phyloP scores from a whole-genome alignment of 2,329 filamentous ascomycete genomes.

The Alternaria angustiovoidea region DNA sequence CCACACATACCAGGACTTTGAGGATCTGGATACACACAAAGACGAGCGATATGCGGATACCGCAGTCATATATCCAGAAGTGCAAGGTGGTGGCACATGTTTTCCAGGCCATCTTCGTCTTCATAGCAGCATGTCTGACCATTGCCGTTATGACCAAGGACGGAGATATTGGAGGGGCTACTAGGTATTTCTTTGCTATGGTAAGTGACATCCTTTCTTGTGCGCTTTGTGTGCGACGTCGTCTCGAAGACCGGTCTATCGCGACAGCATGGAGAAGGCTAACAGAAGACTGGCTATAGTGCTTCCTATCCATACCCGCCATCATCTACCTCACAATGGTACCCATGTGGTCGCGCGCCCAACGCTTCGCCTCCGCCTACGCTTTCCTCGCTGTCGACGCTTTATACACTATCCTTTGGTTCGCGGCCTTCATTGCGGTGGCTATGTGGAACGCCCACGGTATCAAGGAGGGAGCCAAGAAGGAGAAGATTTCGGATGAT shows the following conservation, averaged over 20 bases:
- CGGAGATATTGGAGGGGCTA: constrained; percentile 62
- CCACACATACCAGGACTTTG: constrained; percentile 1
- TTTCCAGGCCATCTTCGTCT: constrained; percentile 64
- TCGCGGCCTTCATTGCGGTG: constrained; percentile 65
- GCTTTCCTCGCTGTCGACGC: constrained; percentile 65
- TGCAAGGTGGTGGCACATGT: constrained; percentile 65
- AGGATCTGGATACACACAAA: background rate
- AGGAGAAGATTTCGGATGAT: constrained; percentile 50
- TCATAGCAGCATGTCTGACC: constrained; percentile 65
- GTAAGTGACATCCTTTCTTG: constrained; percentile 50
- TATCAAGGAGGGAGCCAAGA: constrained; percentile 59
- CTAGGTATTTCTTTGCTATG: constrained; percentile 66
- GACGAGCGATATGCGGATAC: constrained; percentile 52
- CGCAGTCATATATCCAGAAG: constrained; percentile 60
- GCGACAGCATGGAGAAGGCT: constrained; percentile 18
- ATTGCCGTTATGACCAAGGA: constrained; percentile 66
- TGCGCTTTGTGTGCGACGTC: background rate
- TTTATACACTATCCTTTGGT: constrained; percentile 64
- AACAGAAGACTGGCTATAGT: constrained; percentile 51
- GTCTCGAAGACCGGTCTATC: background rate
- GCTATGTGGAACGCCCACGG: constrained; percentile 65
- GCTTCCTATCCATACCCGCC: constrained; percentile 66
- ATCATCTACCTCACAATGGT: constrained; percentile 68
- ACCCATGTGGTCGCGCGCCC: constrained; percentile 67
- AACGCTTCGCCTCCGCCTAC: constrained; percentile 67